Evolutionary conservation across 2,329 filamentous ascomycete genomes (phyloP).

Genomic region (Pseudogymnoascus sp.): DNA sequence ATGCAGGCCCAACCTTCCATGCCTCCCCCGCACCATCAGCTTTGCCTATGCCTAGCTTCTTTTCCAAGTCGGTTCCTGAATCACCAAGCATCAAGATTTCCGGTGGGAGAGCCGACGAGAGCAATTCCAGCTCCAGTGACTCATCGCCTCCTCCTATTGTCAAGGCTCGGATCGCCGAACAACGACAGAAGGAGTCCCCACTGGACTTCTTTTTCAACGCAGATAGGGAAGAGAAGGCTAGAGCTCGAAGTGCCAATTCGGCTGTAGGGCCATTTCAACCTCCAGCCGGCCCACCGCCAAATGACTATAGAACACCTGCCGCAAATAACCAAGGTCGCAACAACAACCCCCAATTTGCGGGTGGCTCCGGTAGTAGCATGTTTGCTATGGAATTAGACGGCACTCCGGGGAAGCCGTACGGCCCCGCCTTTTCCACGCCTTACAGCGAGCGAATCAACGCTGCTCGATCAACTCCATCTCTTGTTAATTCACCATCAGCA

Average conservation of each 20-base stretch:
- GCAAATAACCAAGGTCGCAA: slow-evolving; percentile 26
- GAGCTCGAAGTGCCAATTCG: slow-evolving; percentile 45
- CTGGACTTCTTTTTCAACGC: slow-evolving; percentile 87
- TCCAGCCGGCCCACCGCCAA: slow-evolving; percentile 31
- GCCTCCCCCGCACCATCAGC: slow-evolving; percentile 87
- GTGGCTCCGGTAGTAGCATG: slow-evolving; percentile 45
- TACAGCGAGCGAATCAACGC: slow-evolving; percentile 56
- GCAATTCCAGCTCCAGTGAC: slow-evolving; percentile 25
- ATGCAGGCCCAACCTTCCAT: slow-evolving; percentile 91
- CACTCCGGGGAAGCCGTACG: slow-evolving; percentile 47
- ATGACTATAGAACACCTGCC: slow-evolving; percentile 26
- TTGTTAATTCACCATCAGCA: neutral
- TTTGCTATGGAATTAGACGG: slow-evolving; percentile 65
- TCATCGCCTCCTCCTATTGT: slow-evolving; percentile 35
- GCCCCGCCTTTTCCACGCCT: slow-evolving; percentile 61
- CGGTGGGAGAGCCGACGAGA: slow-evolving; percentile 19
- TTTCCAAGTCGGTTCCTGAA: slow-evolving; percentile 66
- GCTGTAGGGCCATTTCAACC: slow-evolving; percentile 45
- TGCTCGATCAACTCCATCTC: slow-evolving; percentile 31
- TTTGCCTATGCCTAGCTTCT: slow-evolving; percentile 83
- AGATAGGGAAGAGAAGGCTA: slow-evolving; percentile 69
- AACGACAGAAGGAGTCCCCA: slow-evolving; percentile 61
- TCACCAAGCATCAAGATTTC: slow-evolving; percentile 42
- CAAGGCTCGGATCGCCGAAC: slow-evolving; percentile 46
- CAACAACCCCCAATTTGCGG: slow-evolving; percentile 35